Base-by-base conservation (phyloP, 73 alveolate species). In the Durusdinium trenchii region DNA sequence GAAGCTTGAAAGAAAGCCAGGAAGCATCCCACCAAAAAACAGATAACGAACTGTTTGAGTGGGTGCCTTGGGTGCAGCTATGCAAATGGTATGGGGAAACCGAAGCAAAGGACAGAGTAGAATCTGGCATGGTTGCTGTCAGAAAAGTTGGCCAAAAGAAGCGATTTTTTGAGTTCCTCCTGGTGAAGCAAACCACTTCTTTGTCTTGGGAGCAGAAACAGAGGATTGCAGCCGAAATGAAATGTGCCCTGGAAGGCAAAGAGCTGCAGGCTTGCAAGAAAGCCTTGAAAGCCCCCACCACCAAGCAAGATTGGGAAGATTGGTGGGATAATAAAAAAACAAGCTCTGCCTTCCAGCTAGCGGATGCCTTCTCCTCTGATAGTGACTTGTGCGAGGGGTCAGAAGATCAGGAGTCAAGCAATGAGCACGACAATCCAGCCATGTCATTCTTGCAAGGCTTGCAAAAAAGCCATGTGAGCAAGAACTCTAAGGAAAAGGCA, bases 261-360 rank as follows among this genome's bases (percentile, higher is more conserved):
- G 91, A 81, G 47, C 69, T 81, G 32, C 14, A 20, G 91, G 91
- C 69, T 81, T 81, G 91, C 91, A 81, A 81, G 91, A 81, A 81
- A 81, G 91, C 91, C 46, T 47, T 81, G 91, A 47, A 47, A 81
- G 69, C 91, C 5, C 69, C 91, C 45, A 81, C 69, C 20, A 9
- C 48, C 47, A 45, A 81, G 48, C 46, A 81, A 46, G 91, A 81
- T 30, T 81, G 69, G 91, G 69, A 47, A 3, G 67, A 81, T 28
- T 67, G 43, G 61, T 76, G 86, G 86, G 40, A 54, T 76, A 61
- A 26, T 16, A 76, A 43, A 76, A 76, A 43, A 43, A 54, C 86
- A 9, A 40, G 45, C 36, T 7, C 45, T 20, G 32, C 36, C 2
- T 81, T 81, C 69, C 91, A 81, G 47, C 3, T 81, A 67, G 69